phyloP scores from a whole-genome alignment of 257 asterid species.

The Datura wrightii region DNA sequence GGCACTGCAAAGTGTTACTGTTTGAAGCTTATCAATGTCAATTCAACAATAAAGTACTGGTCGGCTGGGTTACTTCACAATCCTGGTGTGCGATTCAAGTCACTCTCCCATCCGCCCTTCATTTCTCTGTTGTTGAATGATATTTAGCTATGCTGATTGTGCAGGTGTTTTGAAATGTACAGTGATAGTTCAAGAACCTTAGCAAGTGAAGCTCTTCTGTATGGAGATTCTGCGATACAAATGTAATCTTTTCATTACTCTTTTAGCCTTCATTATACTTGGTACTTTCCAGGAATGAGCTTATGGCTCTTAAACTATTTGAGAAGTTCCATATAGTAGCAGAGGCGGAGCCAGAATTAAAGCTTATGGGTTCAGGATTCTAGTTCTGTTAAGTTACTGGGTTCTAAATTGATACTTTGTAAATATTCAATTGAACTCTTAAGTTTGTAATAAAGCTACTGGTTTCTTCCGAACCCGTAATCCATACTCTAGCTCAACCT shows the following conservation, averaged over 20 bases:
- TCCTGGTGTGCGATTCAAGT: background rate
- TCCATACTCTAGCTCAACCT: too few relatives aligned
- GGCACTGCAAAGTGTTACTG: background rate
- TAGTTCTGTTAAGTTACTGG: background rate
- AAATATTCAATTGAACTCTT: background rate
- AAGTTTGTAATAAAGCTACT: background rate
- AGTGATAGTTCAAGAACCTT: constrained; percentile 11
- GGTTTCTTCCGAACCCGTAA: background rate
- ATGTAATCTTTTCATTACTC: background rate
- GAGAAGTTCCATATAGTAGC: background rate
- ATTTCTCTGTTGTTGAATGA: background rate
- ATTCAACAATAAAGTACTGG: background rate
- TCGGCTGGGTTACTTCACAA: background rate
- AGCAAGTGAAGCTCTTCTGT: background rate
- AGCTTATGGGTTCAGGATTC: background rate
- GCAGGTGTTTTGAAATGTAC: constrained; percentile 21
- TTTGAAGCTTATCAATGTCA: background rate
- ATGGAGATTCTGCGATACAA: background rate
- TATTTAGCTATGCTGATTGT: background rate
- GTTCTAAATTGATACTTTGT: background rate
- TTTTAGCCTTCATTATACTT: background rate
- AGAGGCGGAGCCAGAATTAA: background rate
- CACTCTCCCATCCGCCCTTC: background rate
- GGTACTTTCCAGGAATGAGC: background rate
- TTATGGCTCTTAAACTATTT: background rate